phyloP scores from a whole-genome alignment of 495 filamentous ascomycete species.

The Penicillium silybi region DNA sequence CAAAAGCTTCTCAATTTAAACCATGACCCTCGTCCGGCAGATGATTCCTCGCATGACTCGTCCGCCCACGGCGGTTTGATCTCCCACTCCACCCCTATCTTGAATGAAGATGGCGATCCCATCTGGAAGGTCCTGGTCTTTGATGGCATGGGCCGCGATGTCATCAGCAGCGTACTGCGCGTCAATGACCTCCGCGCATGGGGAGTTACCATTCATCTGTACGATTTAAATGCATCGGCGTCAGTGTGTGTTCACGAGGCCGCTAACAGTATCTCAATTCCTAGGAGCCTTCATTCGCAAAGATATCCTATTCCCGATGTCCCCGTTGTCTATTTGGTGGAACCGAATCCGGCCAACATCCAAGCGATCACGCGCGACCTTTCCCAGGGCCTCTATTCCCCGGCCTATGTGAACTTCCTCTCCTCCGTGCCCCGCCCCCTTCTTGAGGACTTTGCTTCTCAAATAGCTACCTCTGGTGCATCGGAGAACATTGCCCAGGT shows the following conservation, averaged over 20 bases:
- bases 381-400: slow-evolving; percentile 80
- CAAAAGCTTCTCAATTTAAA: slow-evolving; percentile 96
- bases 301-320: slow-evolving; percentile 95
- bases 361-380: slow-evolving; percentile 83
- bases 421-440: slow-evolving; percentile 89
- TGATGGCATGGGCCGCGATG: slow-evolving; percentile 64
- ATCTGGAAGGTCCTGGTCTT: slow-evolving; percentile 73
- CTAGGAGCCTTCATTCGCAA: slow-evolving; percentile 72
- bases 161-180: slow-evolving; percentile 89
- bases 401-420: slow-evolving; percentile 95
- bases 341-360: slow-evolving; percentile 78
- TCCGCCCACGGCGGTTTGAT: slow-evolving; percentile 55
- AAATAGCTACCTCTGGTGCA: slow-evolving; percentile 78
- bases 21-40: slow-evolving; percentile 56
- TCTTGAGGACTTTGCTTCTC: slow-evolving; percentile 90
- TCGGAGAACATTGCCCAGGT: slow-evolving; percentile 87
- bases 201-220: slow-evolving; percentile 98
- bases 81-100: slow-evolving; percentile 69
- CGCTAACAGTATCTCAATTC: neutral
- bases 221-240: slow-evolving; percentile 13
- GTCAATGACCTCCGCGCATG: slow-evolving; percentile 89
- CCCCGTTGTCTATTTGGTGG: slow-evolving; percentile 91
- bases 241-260: slow-evolving; percentile 7
- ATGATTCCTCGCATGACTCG: slow-evolving; percentile 52
- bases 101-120: slow-evolving; percentile 82